These are phyloP conservation scores for Ophiostoma pallidulum DNA, from an alignment of 2,329 filamentous ascomycete genomes.

Conservation along the genomic window DNA sequence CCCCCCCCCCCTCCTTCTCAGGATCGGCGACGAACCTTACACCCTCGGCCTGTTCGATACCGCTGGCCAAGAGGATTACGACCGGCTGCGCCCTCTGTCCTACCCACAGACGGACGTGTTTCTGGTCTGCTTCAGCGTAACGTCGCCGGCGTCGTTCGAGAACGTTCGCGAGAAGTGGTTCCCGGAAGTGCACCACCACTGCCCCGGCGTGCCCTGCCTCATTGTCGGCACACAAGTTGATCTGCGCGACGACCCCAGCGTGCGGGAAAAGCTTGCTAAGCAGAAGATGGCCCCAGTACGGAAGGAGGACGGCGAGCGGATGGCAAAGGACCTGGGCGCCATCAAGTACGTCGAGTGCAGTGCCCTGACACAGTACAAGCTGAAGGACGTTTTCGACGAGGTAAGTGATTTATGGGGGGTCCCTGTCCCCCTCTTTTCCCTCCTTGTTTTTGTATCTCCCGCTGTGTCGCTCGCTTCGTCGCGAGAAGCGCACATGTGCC, in stretches of 20 bases:
- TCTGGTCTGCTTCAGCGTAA: conserved; percentile 97
- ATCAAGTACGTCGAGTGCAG: conserved; percentile 99
- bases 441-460: not conserved
- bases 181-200: conserved; percentile 97
- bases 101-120: conserved; percentile 99
- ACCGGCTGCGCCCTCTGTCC: conserved; percentile 88
- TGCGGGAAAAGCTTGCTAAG: conserved; percentile 84
- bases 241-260: conserved; percentile 78
- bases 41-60: conserved; percentile 97
- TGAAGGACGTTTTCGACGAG: conserved; percentile 99
- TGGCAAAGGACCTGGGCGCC: conserved; percentile 94
- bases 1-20: too few relatives aligned
- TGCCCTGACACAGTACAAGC: conserved; percentile 92
- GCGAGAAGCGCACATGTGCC: too few relatives aligned
- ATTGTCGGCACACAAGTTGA: conserved; percentile 98
- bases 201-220: conserved; percentile 91
- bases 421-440: too few relatives aligned
- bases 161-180: conserved; percentile 99
- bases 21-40: conserved; percentile 98
- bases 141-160: conserved; percentile 93
- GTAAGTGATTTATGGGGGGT: conserved; percentile 48
- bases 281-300: conserved; percentile 93
- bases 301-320: conserved; percentile 86
- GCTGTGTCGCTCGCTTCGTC: too few relatives aligned
- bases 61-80: conserved; percentile 98